These are phyloP conservation scores for Apiospora sp. DNA, from an alignment of 2,329 filamentous ascomycete species.

Conservation along the genomic window DNA sequence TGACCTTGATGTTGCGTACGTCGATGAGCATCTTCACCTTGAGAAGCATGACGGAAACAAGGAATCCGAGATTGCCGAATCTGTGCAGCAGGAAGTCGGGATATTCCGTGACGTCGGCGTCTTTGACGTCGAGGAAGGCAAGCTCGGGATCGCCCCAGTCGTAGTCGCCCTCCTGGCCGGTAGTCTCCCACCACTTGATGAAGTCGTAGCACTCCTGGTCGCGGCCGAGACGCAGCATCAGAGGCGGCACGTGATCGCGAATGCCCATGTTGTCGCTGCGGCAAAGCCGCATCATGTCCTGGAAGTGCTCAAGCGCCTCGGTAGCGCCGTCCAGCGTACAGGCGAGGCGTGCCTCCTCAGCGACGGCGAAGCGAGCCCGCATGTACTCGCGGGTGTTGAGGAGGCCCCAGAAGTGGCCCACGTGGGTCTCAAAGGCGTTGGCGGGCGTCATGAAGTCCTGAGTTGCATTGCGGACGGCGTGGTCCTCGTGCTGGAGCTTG, in stretches of 20 bases:
- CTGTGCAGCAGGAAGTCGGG: conserved; percentile 24
- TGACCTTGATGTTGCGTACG: conserved; percentile 36
- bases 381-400: conserved; percentile 54
- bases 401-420: conserved; percentile 53
- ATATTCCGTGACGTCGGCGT: conserved; percentile 35
- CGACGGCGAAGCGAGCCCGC: conserved; percentile 44
- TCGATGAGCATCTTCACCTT: conserved; percentile 42
- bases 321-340: conserved; percentile 46
- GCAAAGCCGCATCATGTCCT: conserved; percentile 54
- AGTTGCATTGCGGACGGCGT: conserved; percentile 43
- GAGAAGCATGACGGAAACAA: conserved; percentile 33
- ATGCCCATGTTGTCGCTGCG: conserved; percentile 55
- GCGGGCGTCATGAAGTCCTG: conserved; percentile 38
- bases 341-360: conserved; percentile 43
- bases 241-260: conserved; percentile 48
- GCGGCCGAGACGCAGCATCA: conserved; percentile 53
- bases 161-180: conserved; percentile 37
- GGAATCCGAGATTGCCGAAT: conserved; percentile 27
- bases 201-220: conserved; percentile 62
- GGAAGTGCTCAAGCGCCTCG: conserved; percentile 47
- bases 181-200: conserved; percentile 44
- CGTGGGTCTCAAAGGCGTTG: conserved; percentile 47
- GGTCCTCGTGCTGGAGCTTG: conserved; percentile 46
- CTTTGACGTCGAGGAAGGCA: conserved; percentile 36
- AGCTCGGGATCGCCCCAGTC: conserved; percentile 45